Conservation (phyloP, 129 eudicot genomes). For the Chrysanthemum makinoi region DNA sequence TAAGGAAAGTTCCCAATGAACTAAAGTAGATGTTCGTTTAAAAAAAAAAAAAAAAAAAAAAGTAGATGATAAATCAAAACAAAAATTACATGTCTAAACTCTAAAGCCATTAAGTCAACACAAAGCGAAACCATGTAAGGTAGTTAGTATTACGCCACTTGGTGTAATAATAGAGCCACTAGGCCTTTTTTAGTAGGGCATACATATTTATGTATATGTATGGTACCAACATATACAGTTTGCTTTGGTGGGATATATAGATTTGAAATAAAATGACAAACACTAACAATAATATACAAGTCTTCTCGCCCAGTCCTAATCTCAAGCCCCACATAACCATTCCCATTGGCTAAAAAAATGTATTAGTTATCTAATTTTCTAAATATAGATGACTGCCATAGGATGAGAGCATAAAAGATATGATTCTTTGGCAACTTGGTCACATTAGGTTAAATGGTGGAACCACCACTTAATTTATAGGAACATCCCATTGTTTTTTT, state of each 20-base stretch:
- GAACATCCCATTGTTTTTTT: too few species aligned
- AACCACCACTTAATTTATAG: conserved; percentile 7
- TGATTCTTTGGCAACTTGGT: conserved; percentile 12
- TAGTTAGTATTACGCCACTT: conserved; percentile 30
- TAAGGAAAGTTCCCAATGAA: too few species aligned
- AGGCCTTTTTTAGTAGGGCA: conserved; percentile 22
- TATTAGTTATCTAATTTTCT: not conserved
- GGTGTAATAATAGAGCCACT: conserved; percentile 35
- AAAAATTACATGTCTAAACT: not conserved
- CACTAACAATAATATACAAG: conserved; percentile 26
- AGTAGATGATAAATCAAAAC: too few species aligned
- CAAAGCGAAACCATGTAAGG: conserved; percentile 25
- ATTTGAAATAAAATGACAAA: conserved; percentile 26
- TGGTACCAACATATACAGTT: conserved; percentile 15
- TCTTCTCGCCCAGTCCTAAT: conserved; percentile 19
- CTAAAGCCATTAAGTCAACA: conserved; percentile 13
- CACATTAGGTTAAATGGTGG: conserved; percentile 16
- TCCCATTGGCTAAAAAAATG: not conserved
- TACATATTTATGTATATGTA: not conserved
- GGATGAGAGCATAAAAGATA: not conserved
- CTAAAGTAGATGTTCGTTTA: too few species aligned
- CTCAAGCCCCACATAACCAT: not conserved
- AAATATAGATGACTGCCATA: not conserved
- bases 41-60: too few species aligned
- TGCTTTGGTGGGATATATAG: conserved; percentile 16